A percentile compares a stretch with the other conserved stretches of the same genome.
phyloP scores from a whole-genome alignment of 768 basidiomycete genomes.

The Leccinum ochraceum region DNA sequence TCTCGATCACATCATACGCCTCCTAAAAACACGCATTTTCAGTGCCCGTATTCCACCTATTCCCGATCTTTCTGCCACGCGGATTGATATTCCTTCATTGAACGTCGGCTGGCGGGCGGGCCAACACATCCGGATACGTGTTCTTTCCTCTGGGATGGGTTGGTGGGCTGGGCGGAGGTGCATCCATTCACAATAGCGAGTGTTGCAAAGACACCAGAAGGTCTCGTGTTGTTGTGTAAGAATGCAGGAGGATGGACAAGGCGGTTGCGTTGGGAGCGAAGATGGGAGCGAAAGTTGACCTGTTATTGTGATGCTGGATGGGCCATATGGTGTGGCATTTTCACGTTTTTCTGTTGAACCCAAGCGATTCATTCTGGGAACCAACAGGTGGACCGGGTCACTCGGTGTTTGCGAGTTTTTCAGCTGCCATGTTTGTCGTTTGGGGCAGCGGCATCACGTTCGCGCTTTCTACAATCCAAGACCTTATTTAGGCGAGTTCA shows the following conservation, averaged over 20 bases:
- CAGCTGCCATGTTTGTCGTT: conserved; percentile 54
- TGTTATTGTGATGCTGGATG: conserved; percentile 49
- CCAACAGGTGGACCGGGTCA: conserved; percentile 44
- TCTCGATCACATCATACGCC: conserved; percentile 47
- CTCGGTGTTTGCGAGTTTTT: conserved; percentile 48
- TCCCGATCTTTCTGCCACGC: conserved; percentile 46
- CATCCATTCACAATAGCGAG: conserved; percentile 59
- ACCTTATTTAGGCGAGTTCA: conserved; percentile 44
- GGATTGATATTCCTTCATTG: conserved; percentile 46
- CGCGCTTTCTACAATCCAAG: conserved; percentile 49
- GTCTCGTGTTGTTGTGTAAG: conserved; percentile 53
- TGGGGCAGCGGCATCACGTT: conserved; percentile 67
- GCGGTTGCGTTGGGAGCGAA: conserved; percentile 30
- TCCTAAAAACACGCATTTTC: conserved; percentile 46
- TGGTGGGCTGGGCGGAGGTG: conserved; percentile 41
- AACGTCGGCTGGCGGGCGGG: conserved; percentile 59
- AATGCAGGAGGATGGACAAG: conserved; percentile 52
- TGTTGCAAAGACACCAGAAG: conserved; percentile 41
- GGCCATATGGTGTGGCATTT: conserved; percentile 46
- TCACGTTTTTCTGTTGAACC: background rate
- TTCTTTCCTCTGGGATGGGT: conserved; percentile 43
- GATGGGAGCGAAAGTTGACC: conserved; percentile 23
- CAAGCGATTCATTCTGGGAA: conserved; percentile 7
- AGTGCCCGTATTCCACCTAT: conserved; percentile 47
- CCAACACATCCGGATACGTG: conserved; percentile 58